These are phyloP conservation scores for Lodderomyces jiufengensis DNA, from an alignment of 1,139 yeast species.

Conservation along the genomic window DNA sequence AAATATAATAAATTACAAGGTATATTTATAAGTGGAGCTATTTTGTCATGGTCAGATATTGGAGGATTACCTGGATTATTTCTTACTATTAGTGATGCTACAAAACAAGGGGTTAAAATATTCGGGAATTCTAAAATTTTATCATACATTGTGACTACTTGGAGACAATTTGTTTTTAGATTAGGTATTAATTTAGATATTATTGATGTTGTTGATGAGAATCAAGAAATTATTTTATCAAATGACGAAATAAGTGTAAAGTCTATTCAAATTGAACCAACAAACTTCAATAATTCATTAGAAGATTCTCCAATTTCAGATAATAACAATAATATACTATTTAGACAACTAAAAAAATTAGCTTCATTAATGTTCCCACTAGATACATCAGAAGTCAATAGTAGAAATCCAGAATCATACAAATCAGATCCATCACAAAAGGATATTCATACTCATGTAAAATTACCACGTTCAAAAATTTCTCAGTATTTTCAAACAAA, in stretches of 20 bases:
- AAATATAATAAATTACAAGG: constrained; percentile 55
- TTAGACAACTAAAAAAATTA: constrained; percentile 29
- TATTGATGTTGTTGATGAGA: constrained; percentile 28
- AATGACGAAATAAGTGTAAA: constrained; percentile 53
- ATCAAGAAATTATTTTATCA: constrained; percentile 28
- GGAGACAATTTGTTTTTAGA: constrained; percentile 89
- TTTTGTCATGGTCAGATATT: constrained; percentile 63
- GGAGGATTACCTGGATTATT: constrained; percentile 92
- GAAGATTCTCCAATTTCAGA: not conserved
- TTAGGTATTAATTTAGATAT: constrained; percentile 62
- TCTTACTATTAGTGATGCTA: constrained; percentile 81
- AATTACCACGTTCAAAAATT: constrained; percentile 22
- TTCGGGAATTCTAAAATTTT: constrained; percentile 37
- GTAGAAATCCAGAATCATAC: constrained; percentile 37
- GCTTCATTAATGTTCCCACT: constrained; percentile 49
- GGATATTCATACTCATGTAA: constrained; percentile 43
- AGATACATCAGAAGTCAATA: constrained; percentile 36
- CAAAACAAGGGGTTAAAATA: constrained; percentile 46
- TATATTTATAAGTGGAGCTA: constrained; percentile 70
- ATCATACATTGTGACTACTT: constrained; percentile 62
- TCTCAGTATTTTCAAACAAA: constrained; percentile 9
- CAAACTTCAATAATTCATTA: not conserved
- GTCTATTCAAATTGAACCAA: constrained; percentile 40
- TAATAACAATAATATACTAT: constrained; percentile 3
- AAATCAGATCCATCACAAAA: constrained; percentile 38